These are phyloP conservation scores for Penicillium sp. DNA, from an alignment of 2,329 filamentous ascomycete genomes.

Conservation along the genomic window DNA sequence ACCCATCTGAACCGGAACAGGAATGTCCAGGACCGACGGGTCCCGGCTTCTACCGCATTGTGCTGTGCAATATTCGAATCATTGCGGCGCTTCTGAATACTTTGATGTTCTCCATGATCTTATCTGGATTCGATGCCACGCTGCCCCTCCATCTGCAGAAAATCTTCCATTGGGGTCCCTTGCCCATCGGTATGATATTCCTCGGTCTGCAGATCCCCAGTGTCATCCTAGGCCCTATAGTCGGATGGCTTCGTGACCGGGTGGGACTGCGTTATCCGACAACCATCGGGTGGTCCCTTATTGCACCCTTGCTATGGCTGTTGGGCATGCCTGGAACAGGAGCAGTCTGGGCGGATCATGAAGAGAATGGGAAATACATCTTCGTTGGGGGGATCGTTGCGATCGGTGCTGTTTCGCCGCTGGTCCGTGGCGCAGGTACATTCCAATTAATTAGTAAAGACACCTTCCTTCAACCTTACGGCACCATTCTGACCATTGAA, in stretches of 20 bases:
- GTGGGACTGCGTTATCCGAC: conserved; percentile 20
- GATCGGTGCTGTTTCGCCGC: conserved; percentile 17
- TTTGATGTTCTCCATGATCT: conserved; percentile 48
- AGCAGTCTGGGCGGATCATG: conserved; percentile 24
- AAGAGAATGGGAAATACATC: conserved; percentile 19
- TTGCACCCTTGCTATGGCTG: conserved; percentile 21
- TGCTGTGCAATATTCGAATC: conserved; percentile 44
- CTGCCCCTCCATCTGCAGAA: conserved; percentile 54
- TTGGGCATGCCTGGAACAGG: conserved; percentile 26
- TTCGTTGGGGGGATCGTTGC: conserved; percentile 20
- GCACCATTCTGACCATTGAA: not conserved
- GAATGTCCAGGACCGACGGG: not conserved
- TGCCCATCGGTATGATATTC: conserved; percentile 57
- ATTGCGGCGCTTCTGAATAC: conserved; percentile 44
- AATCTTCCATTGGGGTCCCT: conserved; percentile 55
- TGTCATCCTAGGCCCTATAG: conserved; percentile 57
- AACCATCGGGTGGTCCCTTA: conserved; percentile 19
- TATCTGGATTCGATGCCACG: conserved; percentile 56
- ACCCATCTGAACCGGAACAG: not conserved
- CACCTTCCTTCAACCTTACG: not conserved
- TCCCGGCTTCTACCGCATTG: conserved; percentile 5
- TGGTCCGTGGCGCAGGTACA: conserved; percentile 26
- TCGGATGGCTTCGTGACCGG: conserved; percentile 47
- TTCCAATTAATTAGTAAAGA: conserved; percentile 29
- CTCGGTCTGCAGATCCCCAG: conserved; percentile 57